Percentiles rank a stretch among this genome's conserved stretches.
Evolutionary conservation across 441 rosid genomes (phyloP).

Genomic region (Macaranga tanarius): DNA sequence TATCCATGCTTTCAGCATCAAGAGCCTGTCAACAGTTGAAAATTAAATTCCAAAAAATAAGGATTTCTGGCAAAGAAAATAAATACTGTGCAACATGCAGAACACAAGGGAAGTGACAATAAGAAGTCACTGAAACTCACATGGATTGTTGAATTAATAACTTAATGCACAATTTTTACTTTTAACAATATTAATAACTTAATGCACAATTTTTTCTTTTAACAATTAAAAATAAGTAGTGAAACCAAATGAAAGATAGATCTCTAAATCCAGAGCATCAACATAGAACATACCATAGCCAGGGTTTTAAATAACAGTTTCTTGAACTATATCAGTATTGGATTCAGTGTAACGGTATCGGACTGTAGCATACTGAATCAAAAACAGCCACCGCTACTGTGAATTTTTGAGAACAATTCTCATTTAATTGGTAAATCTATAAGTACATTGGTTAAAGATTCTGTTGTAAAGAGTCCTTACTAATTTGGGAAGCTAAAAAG

Average conservation of each 20-base stretch:
- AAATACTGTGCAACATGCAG: neutral
- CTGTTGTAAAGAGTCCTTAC: no score
- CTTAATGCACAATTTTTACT: neutral
- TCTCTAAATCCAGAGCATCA: neutral
- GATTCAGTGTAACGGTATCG: no score
- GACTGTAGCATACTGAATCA: no score
- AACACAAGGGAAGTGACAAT: neutral
- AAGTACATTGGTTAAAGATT: no score
- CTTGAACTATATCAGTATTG: no score
- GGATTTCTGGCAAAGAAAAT: neutral
- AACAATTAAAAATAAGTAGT: neutral
- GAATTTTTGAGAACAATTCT: no score
- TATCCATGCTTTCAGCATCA: conserved; percentile 83
- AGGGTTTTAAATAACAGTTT: no score
- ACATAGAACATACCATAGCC: neutral
- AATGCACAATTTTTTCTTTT: neutral
- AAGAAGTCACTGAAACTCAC: conserved; percentile 4
- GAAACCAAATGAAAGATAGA: neutral
- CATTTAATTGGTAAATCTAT: no score
- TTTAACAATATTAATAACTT: neutral
- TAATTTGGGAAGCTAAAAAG: no score
- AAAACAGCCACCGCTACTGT: no score
- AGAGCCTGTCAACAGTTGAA: conserved; percentile 59
- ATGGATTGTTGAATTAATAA: neutral
- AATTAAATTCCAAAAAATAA: conserved; percentile 11